Evolutionary conservation across 2,329 filamentous ascomycete species (phyloP).

Genomic region (Diaporthe citriasiana): DNA sequence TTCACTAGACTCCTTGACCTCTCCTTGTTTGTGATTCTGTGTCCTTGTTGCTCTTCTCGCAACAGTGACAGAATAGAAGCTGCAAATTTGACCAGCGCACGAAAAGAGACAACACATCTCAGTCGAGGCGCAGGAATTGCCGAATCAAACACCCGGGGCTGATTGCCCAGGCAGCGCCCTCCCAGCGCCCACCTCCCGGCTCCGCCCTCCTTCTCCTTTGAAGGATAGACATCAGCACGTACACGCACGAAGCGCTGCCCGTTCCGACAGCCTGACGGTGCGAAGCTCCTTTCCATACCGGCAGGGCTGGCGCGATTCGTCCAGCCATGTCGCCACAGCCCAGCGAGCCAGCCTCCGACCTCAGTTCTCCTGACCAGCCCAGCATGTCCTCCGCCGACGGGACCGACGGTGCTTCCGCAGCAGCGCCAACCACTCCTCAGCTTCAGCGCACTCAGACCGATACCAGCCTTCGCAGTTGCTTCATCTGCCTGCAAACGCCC

Average conservation of each 20-base stretch:
- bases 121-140: background rate
- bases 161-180: constrained; percentile 15
- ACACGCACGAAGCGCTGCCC: background rate
- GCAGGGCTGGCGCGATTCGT: background rate
- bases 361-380: background rate
- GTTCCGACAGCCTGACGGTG: background rate
- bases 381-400: constrained; percentile 14
- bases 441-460: constrained; percentile 41
- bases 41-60: background rate
- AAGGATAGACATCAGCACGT: background rate
- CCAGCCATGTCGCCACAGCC: constrained; percentile 22
- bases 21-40: background rate
- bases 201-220: background rate
- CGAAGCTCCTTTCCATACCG: background rate
- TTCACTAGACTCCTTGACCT: constrained; percentile 7
- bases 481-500: constrained; percentile 74
- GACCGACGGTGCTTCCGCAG: constrained; percentile 9
- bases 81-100: background rate
- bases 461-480: constrained; percentile 63
- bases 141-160: background rate
- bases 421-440: constrained; percentile 1
- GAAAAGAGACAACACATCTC: background rate
- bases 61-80: background rate
- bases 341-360: constrained; percentile 26
- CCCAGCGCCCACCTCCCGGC: constrained; percentile 6